Evolutionary conservation across 2,329 filamentous ascomycete species (phyloP).

Genomic region (Alternaria viburni): DNA sequence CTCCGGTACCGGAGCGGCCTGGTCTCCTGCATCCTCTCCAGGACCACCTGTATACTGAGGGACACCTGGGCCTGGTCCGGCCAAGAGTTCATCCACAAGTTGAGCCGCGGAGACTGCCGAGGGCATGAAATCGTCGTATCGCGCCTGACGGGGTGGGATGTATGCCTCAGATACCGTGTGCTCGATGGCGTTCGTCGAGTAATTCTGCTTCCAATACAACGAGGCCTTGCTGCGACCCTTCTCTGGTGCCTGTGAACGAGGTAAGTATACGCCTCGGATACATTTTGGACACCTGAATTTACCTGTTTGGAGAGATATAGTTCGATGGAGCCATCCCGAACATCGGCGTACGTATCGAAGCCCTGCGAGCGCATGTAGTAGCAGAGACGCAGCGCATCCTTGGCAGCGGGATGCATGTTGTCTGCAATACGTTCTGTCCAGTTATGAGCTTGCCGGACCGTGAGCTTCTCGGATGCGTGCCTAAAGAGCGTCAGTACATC

Average conservation of each 20-base stretch:
- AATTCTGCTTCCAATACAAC: conserved; percentile 30
- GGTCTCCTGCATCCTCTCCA: not conserved
- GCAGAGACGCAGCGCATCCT: conserved; percentile 33
- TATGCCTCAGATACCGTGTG: not conserved
- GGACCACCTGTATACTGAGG: not conserved
- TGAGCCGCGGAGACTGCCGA: not conserved
- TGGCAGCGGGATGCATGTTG: conserved; percentile 6
- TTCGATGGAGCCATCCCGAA: conserved; percentile 14
- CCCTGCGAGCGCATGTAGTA: conserved; percentile 41
- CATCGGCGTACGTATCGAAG: conserved; percentile 26
- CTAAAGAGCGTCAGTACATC: not conserved
- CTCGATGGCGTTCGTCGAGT: conserved; percentile 5
- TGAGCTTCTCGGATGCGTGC: conserved; percentile 20
- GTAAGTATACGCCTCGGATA: not conserved
- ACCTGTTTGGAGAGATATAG: conserved; percentile 21
- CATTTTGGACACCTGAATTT: not conserved
- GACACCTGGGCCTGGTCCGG: not conserved
- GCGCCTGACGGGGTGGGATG: not conserved
- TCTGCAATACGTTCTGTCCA: conserved; percentile 22
- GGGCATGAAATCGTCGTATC: conserved; percentile 1
- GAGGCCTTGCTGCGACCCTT: not conserved
- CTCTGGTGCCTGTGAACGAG: not conserved
- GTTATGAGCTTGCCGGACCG: conserved; percentile 8
- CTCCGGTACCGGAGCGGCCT: not conserved
- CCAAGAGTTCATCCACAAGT: not conserved